Evolutionary conservation across 1,139 yeast genomes (phyloP).

Genomic region (Candida anutae): DNA sequence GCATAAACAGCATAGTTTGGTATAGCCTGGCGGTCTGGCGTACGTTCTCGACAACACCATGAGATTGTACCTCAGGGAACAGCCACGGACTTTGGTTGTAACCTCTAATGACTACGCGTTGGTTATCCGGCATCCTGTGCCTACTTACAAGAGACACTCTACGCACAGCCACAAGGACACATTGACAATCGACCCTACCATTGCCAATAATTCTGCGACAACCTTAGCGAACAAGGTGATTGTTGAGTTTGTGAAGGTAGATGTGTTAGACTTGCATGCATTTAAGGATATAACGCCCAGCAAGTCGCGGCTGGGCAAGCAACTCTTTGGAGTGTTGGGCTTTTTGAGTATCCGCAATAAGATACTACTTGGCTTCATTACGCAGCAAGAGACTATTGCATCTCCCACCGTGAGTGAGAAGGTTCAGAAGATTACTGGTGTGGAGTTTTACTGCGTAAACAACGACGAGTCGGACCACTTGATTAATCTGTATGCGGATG

Average conservation of each 20-base stretch:
- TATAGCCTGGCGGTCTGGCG: too few species aligned
- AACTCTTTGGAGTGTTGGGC: slow-evolving; percentile 54
- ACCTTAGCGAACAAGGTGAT: slow-evolving; percentile 26
- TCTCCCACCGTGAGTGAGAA: slow-evolving; percentile 49
- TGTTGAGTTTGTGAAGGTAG: slow-evolving; percentile 42
- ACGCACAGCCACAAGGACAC: slow-evolving; percentile 19
- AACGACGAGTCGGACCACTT: slow-evolving; percentile 45
- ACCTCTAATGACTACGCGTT: slow-evolving; percentile 42
- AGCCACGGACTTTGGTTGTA: slow-evolving; percentile 50
- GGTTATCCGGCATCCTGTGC: slow-evolving; percentile 40
- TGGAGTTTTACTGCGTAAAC: slow-evolving; percentile 57
- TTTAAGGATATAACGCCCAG: slow-evolving; percentile 36
- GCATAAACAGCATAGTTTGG: too few species aligned
- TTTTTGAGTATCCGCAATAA: slow-evolving; percentile 46
- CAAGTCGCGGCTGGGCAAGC: slow-evolving; percentile 15
- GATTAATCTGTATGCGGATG: slow-evolving; percentile 4
- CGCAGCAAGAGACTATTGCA: slow-evolving; percentile 50
- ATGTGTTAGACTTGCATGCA: slow-evolving; percentile 26
- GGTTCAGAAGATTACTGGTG: slow-evolving; percentile 45
- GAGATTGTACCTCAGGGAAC: slow-evolving; percentile 44
- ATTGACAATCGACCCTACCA: slow-evolving; percentile 9
- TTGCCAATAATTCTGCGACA: slow-evolving; percentile 1
- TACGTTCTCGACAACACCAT: too few species aligned
- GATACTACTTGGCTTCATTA: slow-evolving; percentile 51
- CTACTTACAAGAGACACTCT: slow-evolving; percentile 23